phyloP scores from a whole-genome alignment of 495 filamentous ascomycete species.

The Cudoniella acicularis region DNA sequence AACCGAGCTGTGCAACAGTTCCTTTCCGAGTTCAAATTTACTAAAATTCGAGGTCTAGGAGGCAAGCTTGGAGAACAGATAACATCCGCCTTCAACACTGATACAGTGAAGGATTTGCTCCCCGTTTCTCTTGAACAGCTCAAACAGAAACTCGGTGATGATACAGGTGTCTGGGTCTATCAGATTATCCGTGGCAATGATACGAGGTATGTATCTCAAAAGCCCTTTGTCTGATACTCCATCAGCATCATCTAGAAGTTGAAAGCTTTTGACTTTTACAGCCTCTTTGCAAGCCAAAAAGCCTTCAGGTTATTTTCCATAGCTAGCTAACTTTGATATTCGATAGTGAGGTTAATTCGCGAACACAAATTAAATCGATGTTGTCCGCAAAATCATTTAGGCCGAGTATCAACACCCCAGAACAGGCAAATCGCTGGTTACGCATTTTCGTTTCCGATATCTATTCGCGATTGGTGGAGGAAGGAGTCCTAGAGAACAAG shows the following conservation, averaged over 20 bases:
- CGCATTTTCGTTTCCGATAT: conserved; percentile 92
- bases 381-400: conserved; percentile 95
- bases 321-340: neutral
- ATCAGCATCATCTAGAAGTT: neutral
- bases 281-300: too few relatives aligned
- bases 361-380: conserved; percentile 96
- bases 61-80: conserved; percentile 94
- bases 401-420: conserved; percentile 73
- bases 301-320: neutral
- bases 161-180: conserved; percentile 87
- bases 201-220: conserved; percentile 16
- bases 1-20: conserved; percentile 80
- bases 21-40: conserved; percentile 83
- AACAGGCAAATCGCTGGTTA: conserved; percentile 84
- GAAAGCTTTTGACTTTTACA: too few relatives aligned
- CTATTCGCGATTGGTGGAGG: conserved; percentile 82
- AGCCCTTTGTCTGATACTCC: neutral
- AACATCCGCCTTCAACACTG: conserved; percentile 70
- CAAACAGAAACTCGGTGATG: conserved; percentile 75
- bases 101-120: conserved; percentile 73
- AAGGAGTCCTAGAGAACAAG: conserved; percentile 86
- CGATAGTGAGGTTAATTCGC: conserved; percentile 77
- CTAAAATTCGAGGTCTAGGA: conserved; percentile 91
- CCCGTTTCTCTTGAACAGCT: conserved; percentile 71
- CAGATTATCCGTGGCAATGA: conserved; percentile 83